Base-by-base conservation (phyloP, 225 moss, liverwort and hornwort species). In the Physcomitrium patens region DNA sequence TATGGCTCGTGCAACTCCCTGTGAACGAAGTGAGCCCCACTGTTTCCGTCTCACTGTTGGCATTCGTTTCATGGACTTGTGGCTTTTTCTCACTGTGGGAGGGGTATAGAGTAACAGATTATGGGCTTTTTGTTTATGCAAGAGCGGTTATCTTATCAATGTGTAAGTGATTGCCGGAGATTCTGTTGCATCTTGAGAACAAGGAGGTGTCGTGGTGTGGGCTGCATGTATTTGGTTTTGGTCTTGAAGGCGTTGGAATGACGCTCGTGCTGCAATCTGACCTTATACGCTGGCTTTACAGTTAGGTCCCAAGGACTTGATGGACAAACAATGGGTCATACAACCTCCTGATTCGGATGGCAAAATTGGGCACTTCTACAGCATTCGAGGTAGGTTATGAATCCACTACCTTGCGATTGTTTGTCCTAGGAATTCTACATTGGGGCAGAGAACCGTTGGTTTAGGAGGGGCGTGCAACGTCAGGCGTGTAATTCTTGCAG, bases 271-370 rank as follows among this genome's bases (percentile, higher is more conserved):
- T 27, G 24, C 27, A 14, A 47, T 47, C 69, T 80, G 73, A 80
- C 44, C 54, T 64, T 20, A 19, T 68, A 12, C 28, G 8, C 24
- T 77, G 74, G 58, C 12, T 0, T 28, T 48, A 67, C 78, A 88
- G 88, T 56, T 88, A 67, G 88, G 85, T 20, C 85, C 88, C 9
- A 88, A 81, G 76, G 88, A 88, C 67, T 80, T 88, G 78, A 88
- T 78, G 85, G 85, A 88, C 72, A 85, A 85, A 51, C 85, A 72
- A 55, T 88, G 88, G 88, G 81, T 61, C 51, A 67, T 88, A 67
- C 78, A 85, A 26, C 14, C 44, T 12, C 69, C 76, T 44, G 80
- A 73, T 44, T 58, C 59, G 0, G 74, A 80, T 76, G 80, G 69
- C 2, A 80, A 73, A 78, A 69, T 88, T 57, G 88, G 88, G 18